These are phyloP conservation scores for Hippophae rhamnoides DNA, from an alignment of 306 rosid genomes.

Conservation along the genomic window DNA sequence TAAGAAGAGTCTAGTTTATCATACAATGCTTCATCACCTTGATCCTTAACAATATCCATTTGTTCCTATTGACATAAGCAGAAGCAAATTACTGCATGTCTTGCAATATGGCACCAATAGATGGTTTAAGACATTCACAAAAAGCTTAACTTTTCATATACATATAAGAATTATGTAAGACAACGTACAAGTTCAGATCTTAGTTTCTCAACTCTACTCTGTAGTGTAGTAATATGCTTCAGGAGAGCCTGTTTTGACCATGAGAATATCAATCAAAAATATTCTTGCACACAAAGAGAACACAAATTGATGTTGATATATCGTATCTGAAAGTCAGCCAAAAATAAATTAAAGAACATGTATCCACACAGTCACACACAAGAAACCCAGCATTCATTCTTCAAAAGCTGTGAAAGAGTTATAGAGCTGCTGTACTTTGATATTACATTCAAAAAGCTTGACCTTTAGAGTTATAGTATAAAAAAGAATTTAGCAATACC, in stretches of 20 bases:
- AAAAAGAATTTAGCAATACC: constrained; percentile 32
- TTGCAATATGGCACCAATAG: background rate
- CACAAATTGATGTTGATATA: background rate
- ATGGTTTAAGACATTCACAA: background rate
- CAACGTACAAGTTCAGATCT: constrained; percentile 65
- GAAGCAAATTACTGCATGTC: constrained; percentile 1
- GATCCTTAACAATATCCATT: constrained; percentile 61
- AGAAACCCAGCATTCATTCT: background rate
- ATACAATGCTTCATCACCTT: constrained; percentile 64
- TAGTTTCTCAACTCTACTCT: constrained; percentile 51
- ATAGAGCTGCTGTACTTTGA: constrained; percentile 1
- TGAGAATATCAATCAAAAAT: constrained; percentile 15
- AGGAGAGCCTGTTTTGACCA: constrained; percentile 59
- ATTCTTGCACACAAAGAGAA: constrained; percentile 1
- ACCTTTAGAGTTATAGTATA: constrained; percentile 1
- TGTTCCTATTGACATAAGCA: constrained; percentile 43
- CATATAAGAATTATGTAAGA: constrained; percentile 7
- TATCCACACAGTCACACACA: too few species aligned
- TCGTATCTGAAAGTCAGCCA: background rate
- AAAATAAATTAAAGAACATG: background rate
- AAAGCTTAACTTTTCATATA: constrained; percentile 10
- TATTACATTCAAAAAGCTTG: constrained; percentile 1
- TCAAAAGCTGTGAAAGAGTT: too few species aligned
- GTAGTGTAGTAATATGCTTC: constrained; percentile 53
- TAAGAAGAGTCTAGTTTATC: constrained; percentile 59